phyloP scores from a whole-genome alignment of 2,329 filamentous ascomycete genomes.

The Fusarium sterilihyphosum region DNA sequence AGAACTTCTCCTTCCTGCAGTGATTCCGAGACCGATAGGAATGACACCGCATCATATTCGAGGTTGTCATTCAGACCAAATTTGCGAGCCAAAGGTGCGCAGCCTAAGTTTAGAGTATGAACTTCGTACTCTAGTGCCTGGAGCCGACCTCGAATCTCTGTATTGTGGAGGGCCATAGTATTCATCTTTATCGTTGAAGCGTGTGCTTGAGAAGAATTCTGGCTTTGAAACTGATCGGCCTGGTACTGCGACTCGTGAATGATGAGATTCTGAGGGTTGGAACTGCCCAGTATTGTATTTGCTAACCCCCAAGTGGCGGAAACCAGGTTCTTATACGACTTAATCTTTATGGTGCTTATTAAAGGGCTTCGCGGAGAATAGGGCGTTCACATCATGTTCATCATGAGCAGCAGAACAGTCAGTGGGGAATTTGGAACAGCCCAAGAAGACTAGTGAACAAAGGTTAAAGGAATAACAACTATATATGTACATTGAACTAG shows the following conservation, averaged over 20 bases:
- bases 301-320: fast-evolving
- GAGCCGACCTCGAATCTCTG: background rate
- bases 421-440: fast-evolving
- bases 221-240: background rate
- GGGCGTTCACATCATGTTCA: too few species aligned
- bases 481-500: background rate
- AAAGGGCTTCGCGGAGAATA: fast-evolving
- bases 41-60: background rate
- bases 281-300: fast-evolving
- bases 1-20: background rate
- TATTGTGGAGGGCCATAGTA: background rate
- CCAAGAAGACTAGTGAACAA: fast-evolving
- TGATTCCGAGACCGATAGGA: background rate
- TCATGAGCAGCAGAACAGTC: background rate
- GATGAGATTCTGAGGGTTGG: fast-evolving
- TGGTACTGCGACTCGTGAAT: background rate
- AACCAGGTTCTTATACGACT: fast-evolving
- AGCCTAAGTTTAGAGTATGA: background rate
- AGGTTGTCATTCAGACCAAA: background rate
- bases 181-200: fast-evolving
- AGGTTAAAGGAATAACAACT: fast-evolving
- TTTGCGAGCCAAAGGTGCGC: background rate
- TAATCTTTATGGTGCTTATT: fast-evolving
- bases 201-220: too few species aligned
- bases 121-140: background rate